Evolutionary conservation across 2,329 filamentous ascomycete genomes (phyloP), one percentile per base, ranked within the genome.

Genomic region (Pestalotiopsis sp.): DNA sequence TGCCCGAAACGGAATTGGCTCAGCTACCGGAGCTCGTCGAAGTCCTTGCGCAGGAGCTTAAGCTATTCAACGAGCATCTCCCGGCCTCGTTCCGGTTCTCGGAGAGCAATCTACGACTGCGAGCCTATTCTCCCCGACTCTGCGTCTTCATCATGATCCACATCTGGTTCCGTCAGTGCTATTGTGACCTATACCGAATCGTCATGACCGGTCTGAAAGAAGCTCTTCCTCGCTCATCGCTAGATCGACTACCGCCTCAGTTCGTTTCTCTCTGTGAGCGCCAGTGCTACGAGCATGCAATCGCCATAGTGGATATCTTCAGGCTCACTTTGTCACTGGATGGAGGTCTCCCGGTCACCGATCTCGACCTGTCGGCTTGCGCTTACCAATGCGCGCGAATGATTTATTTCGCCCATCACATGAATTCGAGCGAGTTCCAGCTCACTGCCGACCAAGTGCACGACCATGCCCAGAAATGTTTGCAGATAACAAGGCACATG

Each of bases 121-220:
- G 86, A 5, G 84, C 85, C 2, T 88, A 88, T 71, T 88, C 86
- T 1, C 84, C 86, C 2, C 80, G 86, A 3, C 81, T 89, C 4
- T 87, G 85, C 68, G 85, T 86, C 56, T 88, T 86, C 68, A 79
- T 88, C 72, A 88, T 88, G 85, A 88, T 88, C 10, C 86, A 88
- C 70, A 80, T 88, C 9, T 86, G 84, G 85, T 88, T 85, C 85
- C 80, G 85, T 35, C 86, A 88, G 69, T 88, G 86, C 67, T 82
- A 88, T 71, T 85, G 85, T 70, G 86, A 88, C 71, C 78, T 88
- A 2, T 88, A 87, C 70, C 84, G 86, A 1, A 78, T 88, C 6
- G 85, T 82, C 2, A 78, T 88, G 7, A 79, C 80, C 0, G 85
- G 85, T 0, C 79, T 88, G 40, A 82, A 84, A 22, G 86, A 88